Conservation (phyloP, 2,329 filamentous ascomycete genomes). For the Colletotrichum tofieldiae region DNA sequence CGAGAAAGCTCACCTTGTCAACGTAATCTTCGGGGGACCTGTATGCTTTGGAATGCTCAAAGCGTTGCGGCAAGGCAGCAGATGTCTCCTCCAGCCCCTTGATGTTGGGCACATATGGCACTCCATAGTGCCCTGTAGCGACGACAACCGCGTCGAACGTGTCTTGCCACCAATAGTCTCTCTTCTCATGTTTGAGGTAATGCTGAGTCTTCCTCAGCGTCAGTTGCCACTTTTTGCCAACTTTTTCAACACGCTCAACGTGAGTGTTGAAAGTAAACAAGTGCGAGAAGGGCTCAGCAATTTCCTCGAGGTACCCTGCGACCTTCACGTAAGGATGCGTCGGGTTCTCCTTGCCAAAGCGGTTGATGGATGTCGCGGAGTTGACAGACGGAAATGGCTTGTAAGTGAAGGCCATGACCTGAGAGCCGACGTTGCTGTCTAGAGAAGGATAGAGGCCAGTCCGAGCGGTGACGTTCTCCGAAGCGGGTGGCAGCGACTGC, state of each 20-base stretch:
- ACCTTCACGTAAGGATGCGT: conserved; percentile 63
- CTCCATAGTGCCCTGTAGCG: conserved; percentile 58
- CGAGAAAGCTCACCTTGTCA: conserved; percentile 38
- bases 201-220: conserved; percentile 61
- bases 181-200: conserved; percentile 56
- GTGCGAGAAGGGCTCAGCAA: conserved; percentile 67
- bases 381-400: conserved; percentile 62
- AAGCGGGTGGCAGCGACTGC: conserved; percentile 52
- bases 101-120: conserved; percentile 59
- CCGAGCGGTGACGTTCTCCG: conserved; percentile 49
- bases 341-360: conserved; percentile 62
- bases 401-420: conserved; percentile 70
- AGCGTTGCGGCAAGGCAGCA: conserved; percentile 53
- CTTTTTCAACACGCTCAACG: conserved; percentile 68
- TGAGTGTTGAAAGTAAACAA: conserved; percentile 66
- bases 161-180: conserved; percentile 59
- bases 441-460: conserved; percentile 61
- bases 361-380: conserved; percentile 53
- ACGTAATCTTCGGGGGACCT: conserved; percentile 48
- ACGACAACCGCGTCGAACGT: conserved; percentile 59
- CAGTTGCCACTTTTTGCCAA: conserved; percentile 61
- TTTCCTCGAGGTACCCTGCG: conserved; percentile 64
- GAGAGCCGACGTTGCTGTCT: conserved; percentile 71
- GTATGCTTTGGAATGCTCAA: conserved; percentile 59
- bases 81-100: conserved; percentile 57